Evolutionary conservation across 2,329 filamentous ascomycete species (phyloP).

Genomic region (Laburnicola sp.): DNA sequence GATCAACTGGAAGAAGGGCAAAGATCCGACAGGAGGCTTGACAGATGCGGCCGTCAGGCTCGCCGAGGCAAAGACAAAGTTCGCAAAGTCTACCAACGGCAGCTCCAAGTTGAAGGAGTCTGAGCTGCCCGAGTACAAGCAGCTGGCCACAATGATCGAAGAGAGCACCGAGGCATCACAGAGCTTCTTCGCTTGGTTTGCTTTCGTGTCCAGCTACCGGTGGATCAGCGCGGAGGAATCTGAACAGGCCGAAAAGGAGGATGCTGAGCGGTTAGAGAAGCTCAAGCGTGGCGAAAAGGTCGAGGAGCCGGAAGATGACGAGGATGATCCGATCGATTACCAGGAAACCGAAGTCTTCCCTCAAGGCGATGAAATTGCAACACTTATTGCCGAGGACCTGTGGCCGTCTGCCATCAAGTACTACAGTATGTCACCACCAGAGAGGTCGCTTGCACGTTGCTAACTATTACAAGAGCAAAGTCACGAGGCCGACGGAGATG

Average conservation of each 20-base stretch:
- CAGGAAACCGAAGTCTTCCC: slow-evolving; percentile 82
- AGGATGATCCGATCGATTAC: slow-evolving; percentile 62
- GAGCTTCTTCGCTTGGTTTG: slow-evolving; percentile 91
- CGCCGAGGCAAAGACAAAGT: slow-evolving; percentile 61
- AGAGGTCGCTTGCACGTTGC: slow-evolving; percentile 13
- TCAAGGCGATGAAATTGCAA: slow-evolving; percentile 80
- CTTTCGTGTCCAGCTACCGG: slow-evolving; percentile 66
- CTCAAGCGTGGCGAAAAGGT: slow-evolving; percentile 46
- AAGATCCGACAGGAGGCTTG: slow-evolving; percentile 81
- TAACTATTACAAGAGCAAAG: slow-evolving; percentile 51
- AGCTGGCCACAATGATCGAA: slow-evolving; percentile 58
- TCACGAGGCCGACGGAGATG: slow-evolving; percentile 71
- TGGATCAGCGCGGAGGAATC: slow-evolving; percentile 74
- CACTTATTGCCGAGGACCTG: slow-evolving; percentile 80
- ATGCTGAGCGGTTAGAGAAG: slow-evolving; percentile 60
- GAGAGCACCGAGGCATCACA: slow-evolving; percentile 64
- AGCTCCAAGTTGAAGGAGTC: slow-evolving; percentile 54
- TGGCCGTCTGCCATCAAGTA: slow-evolving; percentile 88
- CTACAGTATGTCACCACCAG: slow-evolving; percentile 68
- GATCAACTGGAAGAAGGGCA: slow-evolving; percentile 75
- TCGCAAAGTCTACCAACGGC: slow-evolving; percentile 25
- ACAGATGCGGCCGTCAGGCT: slow-evolving; percentile 72
- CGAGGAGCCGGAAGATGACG: slow-evolving; percentile 42
- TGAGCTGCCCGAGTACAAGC: slow-evolving; percentile 58
- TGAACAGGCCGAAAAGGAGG: slow-evolving; percentile 61